Base-by-base conservation (phyloP, 495 filamentous ascomycete species). In the Staphylotrichum tortipilum region DNA sequence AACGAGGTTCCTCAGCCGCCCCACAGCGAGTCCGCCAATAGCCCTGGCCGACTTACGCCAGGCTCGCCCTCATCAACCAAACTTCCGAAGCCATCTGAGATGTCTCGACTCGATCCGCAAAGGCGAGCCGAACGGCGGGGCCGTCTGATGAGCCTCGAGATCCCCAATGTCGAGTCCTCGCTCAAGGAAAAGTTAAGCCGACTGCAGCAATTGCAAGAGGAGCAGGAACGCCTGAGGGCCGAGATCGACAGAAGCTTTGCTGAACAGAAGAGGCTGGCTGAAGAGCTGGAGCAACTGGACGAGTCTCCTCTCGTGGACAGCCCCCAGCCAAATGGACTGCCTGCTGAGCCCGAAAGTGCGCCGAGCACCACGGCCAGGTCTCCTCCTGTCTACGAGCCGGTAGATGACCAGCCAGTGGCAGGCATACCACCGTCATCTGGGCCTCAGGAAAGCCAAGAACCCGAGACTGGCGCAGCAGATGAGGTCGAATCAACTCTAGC, bases 181-280 rank as follows among this genome's bases (percentile, higher is more conserved):
- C 72, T 85, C 12, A 62, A 71, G 47, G 64, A 73, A 33, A 74
- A 70, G 42, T 61, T 69, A 54, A 62, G 65, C 2, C 78, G 69
- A 49, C 63, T 89, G 18, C 73, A 73, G 43, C 62, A 73, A 29
- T 53, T 84, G 40, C 70, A 71, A 31, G 64, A 73, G 28, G 79
- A 88, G 60, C 75, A 82, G 50, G 73, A 71, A 34, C 72, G 68
- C 21, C 67, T 89, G 7, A 67, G 84, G 50, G 69, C 72, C 7
- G 78, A 82, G 52, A 75, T 85, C 8, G 72, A 77, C 31, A 73
- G 60, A 23, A 62, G 53, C 41, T 37, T 69, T 14, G 68, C 71
- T 23, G 63, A 71, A 39, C 66, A 68, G 53, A 65, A 64, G 42
- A 71, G 67, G 36, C 67, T 84, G 30, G 61, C 69, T 3, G 72